Conservation (phyloP, 2,329 filamentous ascomycete genomes). For the Neofusicoccum sp. region DNA sequence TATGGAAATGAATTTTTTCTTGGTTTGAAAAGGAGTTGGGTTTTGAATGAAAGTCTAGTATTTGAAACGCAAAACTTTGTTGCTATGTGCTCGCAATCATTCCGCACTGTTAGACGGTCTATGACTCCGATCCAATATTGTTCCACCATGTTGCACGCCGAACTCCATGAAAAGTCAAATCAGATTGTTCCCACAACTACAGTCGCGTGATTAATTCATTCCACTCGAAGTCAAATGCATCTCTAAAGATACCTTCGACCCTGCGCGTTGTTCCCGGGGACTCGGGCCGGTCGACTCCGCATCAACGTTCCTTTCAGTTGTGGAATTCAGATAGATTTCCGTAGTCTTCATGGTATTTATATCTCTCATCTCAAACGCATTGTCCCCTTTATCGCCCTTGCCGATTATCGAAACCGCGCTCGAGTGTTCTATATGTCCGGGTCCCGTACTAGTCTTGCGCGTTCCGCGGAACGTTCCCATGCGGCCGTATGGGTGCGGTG, state of each 20-base stretch:
- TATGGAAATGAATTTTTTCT: no score
- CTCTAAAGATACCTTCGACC: not conserved
- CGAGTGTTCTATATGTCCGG: not conserved
- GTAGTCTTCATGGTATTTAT: slow-evolving; percentile 11
- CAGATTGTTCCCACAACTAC: not conserved
- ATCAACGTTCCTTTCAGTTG: not conserved
- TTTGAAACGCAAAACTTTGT: no score
- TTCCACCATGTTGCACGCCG: no score
- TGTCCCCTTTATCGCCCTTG: not conserved
- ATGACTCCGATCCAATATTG: no score
- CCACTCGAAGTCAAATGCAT: not conserved
- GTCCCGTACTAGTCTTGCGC: not conserved
- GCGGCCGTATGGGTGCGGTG: not conserved
- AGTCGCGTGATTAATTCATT: not conserved
- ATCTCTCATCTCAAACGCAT: not conserved
- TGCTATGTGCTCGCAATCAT: no score
- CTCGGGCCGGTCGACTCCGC: not conserved
- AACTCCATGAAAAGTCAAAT: no score
- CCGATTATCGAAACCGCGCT: not conserved
- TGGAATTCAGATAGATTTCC: not conserved
- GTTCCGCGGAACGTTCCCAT: not conserved
- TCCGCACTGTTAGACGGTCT: no score
- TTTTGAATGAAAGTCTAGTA: no score
- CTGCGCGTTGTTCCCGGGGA: not conserved
- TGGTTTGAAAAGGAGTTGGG: no score